Conservation (phyloP, 2,329 filamentous ascomycete genomes). For the Fusarium avenaceum region DNA sequence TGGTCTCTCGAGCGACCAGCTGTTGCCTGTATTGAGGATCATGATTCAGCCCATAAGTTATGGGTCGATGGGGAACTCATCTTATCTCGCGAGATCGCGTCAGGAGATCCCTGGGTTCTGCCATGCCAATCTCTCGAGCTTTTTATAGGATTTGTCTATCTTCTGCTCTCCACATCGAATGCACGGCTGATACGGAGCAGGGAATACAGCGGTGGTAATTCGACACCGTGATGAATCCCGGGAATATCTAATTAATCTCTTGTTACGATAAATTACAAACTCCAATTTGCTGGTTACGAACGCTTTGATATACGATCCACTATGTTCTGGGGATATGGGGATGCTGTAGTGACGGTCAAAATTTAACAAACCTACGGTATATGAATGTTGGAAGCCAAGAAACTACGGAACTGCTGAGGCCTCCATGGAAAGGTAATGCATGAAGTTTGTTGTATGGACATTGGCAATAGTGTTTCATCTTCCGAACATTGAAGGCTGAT, state of each 20-base stretch:
- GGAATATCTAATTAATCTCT: slow-evolving; percentile 24
- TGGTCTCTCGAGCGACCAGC: slow-evolving; percentile 23
- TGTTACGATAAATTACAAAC: slow-evolving; percentile 10
- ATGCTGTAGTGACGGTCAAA: neutral
- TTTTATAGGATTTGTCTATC: slow-evolving; percentile 4
- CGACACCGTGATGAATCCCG: neutral
- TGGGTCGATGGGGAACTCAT: slow-evolving; percentile 29
- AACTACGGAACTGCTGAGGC: neutral
- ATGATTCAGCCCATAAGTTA: slow-evolving; percentile 37
- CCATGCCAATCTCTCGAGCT: slow-evolving; percentile 3
- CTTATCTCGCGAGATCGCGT: slow-evolving; percentile 31
- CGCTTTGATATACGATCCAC: slow-evolving; percentile 4
- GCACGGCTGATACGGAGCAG: neutral
- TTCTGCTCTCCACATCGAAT: slow-evolving; percentile 10
- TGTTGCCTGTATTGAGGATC: slow-evolving; percentile 9
- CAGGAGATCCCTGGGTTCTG: slow-evolving; percentile 8
- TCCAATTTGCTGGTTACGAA: slow-evolving; percentile 14
- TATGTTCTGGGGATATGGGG: neutral
- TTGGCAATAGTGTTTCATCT: neutral
- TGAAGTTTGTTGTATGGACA: neutral
- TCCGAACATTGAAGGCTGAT: neutral
- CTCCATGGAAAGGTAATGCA: neutral
- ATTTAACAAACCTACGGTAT: neutral
- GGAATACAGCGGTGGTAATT: too few species aligned
- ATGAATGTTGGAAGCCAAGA: neutral